Conservation (phyloP, 1,139 yeast species). For the Candida sp. region DNA sequence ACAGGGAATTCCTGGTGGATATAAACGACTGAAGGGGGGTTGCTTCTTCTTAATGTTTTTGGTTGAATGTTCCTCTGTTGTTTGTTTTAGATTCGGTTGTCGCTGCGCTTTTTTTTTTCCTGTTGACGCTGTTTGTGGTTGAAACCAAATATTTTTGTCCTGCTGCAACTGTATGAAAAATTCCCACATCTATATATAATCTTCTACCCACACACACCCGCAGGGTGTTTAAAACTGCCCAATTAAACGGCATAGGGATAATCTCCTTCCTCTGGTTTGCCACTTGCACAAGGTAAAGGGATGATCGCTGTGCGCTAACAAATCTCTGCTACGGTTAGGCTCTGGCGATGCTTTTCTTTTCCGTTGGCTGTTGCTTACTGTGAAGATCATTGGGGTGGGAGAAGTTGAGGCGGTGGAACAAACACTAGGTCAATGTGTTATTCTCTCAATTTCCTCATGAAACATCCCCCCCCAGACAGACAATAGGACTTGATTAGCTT, state of each 20-base stretch:
- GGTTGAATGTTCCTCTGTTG: neutral
- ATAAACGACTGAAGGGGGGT: neutral
- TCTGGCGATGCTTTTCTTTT: too few relatives aligned
- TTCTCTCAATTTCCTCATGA: neutral
- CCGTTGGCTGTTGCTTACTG: too few relatives aligned
- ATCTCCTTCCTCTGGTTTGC: neutral
- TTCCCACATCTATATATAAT: neutral
- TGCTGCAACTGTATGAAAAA: neutral
- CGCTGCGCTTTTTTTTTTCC: neutral
- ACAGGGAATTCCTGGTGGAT: neutral
- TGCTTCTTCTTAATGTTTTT: neutral
- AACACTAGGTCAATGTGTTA: neutral
- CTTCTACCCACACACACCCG: too few relatives aligned
- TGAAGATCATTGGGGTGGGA: too few relatives aligned
- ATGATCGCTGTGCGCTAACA: too few relatives aligned
- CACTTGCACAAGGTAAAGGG: neutral
- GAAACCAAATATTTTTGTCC: neutral
- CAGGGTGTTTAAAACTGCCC: neutral
- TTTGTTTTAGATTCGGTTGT: neutral
- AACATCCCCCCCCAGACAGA: neutral
- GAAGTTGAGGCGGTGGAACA: too few relatives aligned
- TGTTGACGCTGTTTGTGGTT: neutral
- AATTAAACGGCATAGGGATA: neutral
- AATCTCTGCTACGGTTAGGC: too few relatives aligned
- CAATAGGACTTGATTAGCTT: neutral